These are phyloP conservation scores for Nemania serpens DNA, from an alignment of 2,329 filamentous ascomycete genomes.

Conservation along the genomic window DNA sequence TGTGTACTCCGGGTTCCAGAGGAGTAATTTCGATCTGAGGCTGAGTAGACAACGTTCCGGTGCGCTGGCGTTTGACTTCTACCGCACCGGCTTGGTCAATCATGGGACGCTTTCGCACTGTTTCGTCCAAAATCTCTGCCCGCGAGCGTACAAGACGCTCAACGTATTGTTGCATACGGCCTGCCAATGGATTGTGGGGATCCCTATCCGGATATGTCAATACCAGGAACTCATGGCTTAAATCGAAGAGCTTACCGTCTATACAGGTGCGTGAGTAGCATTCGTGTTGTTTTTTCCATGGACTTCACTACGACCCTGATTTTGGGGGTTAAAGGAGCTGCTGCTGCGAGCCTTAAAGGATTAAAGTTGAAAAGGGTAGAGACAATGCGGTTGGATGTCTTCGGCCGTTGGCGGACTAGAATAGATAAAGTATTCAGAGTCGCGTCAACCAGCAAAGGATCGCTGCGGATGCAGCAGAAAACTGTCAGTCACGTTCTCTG, in stretches of 20 bases:
- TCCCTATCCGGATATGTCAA: slow-evolving; percentile 58
- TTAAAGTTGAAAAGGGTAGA: slow-evolving; percentile 89
- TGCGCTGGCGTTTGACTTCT: slow-evolving; percentile 83
- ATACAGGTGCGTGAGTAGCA: slow-evolving; percentile 80
- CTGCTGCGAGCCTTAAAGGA: slow-evolving; percentile 77
- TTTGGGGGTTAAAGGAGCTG: slow-evolving; percentile 74
- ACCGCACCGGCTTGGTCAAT: slow-evolving; percentile 72
- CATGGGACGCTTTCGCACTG: slow-evolving; percentile 75
- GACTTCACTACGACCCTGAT: slow-evolving; percentile 84
- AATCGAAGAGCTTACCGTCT: slow-evolving; percentile 63
- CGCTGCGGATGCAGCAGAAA: slow-evolving; percentile 56
- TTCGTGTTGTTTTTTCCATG: slow-evolving; percentile 90
- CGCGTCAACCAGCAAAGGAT: slow-evolving; percentile 86
- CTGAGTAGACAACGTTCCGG: slow-evolving; percentile 57
- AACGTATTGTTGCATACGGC: slow-evolving; percentile 84
- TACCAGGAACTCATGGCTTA: slow-evolving; percentile 30
- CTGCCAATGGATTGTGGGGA: slow-evolving; percentile 74
- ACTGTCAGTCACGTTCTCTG: not conserved
- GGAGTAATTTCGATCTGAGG: slow-evolving; percentile 65
- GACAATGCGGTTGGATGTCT: slow-evolving; percentile 82
- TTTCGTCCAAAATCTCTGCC: slow-evolving; percentile 78
- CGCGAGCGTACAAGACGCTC: slow-evolving; percentile 81
- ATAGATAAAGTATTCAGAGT: slow-evolving; percentile 87
- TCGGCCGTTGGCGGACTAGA: slow-evolving; percentile 79
- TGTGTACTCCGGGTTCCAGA: slow-evolving; percentile 75